A percentile compares a stretch with the other conserved stretches of the same genome.
Conservation (phyloP, 139 green algal species). For the Micromonas pusilla region DNA sequence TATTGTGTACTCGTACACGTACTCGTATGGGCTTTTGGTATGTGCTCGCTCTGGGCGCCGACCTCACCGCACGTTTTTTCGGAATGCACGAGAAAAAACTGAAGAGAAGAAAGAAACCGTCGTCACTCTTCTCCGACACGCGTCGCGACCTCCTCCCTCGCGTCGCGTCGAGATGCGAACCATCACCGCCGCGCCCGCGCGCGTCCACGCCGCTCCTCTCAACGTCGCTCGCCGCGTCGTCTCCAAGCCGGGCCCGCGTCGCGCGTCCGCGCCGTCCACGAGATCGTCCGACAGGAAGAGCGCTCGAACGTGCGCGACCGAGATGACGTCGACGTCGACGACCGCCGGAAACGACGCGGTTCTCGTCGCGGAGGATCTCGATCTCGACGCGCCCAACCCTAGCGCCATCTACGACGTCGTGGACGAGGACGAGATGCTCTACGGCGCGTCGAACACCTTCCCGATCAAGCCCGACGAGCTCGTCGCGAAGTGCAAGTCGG, state of each 20-base stretch:
- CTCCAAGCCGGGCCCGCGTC: not conserved
- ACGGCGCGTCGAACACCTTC: not conserved
- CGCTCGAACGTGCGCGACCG: not conserved
- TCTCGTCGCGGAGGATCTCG: not conserved
- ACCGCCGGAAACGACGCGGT: too few relatives aligned
- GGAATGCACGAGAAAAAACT: too few relatives aligned
- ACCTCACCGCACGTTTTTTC: too few relatives aligned
- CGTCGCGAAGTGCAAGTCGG: not conserved
- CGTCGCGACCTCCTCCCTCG: too few relatives aligned
- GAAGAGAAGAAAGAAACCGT: too few relatives aligned
- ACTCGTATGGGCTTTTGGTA: too few relatives aligned
- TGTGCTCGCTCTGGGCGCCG: too few relatives aligned
- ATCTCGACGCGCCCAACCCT: not conserved
- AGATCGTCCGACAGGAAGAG: not conserved
- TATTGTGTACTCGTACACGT: too few relatives aligned
- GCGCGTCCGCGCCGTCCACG: not conserved
- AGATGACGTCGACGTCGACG: not conserved
- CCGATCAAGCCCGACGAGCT: slow-evolving; percentile 20
- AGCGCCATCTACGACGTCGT: not conserved
- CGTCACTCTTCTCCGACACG: too few relatives aligned
- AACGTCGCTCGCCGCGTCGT: not conserved
- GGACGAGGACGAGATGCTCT: slow-evolving; percentile 16
- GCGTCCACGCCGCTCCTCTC: too few relatives aligned
- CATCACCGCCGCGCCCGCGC: too few relatives aligned
- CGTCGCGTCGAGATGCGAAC: too few relatives aligned